Evolutionary conservation across 305 asterid genomes (phyloP).

Genomic region (Petunia hybrid): DNA sequence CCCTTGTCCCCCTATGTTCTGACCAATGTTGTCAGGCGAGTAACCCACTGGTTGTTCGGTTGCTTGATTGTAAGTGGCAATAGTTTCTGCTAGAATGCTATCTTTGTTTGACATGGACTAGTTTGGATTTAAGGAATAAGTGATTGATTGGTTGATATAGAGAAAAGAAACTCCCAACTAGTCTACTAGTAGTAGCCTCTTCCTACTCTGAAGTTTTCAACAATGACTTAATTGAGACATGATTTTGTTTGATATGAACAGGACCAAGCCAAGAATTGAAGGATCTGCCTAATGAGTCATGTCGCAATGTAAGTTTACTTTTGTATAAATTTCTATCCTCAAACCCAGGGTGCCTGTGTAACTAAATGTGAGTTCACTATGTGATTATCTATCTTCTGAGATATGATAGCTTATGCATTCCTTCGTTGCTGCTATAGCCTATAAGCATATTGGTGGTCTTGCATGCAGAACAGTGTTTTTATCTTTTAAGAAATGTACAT

Average conservation of each 20-base stretch:
- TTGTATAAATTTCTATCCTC: background rate
- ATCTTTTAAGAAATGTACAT: conserved; percentile 1
- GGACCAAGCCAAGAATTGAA: conserved; percentile 50
- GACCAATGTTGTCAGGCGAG: background rate
- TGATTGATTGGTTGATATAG: conserved; percentile 9
- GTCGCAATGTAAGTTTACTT: conserved; percentile 53
- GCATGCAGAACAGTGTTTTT: too few relatives aligned
- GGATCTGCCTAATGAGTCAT: conserved; percentile 48
- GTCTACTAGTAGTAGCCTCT: conserved; percentile 12
- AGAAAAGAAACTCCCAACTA: background rate
- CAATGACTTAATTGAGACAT: conserved; percentile 29
- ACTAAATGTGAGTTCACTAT: conserved; percentile 11
- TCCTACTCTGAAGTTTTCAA: background rate
- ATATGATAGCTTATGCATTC: background rate
- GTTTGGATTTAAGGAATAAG: background rate
- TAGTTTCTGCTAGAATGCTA: background rate
- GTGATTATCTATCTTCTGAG: conserved; percentile 15
- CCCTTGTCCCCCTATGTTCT: conserved; percentile 8
- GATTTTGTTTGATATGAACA: conserved; percentile 41
- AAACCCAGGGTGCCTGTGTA: background rate
- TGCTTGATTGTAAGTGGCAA: conserved; percentile 22
- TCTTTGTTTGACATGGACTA: conserved; percentile 13
- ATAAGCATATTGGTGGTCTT: background rate
- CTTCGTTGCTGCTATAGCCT: background rate
- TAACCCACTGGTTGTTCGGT: background rate